Evolutionary conservation across 805 yeast species (phyloP), one percentile per base, ranked within the genome.

Genomic region (Saccharomycopsis oosterbeekiorum): DNA sequence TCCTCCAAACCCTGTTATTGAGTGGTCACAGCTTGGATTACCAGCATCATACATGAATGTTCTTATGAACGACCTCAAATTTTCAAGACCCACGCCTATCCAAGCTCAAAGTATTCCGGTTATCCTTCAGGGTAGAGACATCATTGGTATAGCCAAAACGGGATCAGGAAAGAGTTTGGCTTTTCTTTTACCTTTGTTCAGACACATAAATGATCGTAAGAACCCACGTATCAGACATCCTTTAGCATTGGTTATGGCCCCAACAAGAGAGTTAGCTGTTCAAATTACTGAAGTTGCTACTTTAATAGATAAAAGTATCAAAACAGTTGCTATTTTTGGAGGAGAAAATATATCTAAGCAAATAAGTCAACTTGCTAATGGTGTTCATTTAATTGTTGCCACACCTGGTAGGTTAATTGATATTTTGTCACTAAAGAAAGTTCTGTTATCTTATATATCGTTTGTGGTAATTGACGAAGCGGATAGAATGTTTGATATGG

Each of bases 391-490:
- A 15, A 76, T 93, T 1, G 91, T 94, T 14, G 96, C 97, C 1
- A 94, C 99, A 0, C 99, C 99, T 0, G 99, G 99, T 0, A 76
- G 99, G 63, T 80, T 94, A 66, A 93, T 94, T 60, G 99, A 94
- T 73, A 74, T 94, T 51, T 73, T 94, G 37, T 78, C 88, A 2
- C 41, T 78, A 24, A 85, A 84, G 64, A 75, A 94, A 6, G 74
- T 76, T 36, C 75, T 92, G 53, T 39, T 62, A 37, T 12, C 34
- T 17, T n/a, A 21, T 10, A 84, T 88, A 5, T 85, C 97, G 0
- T 90, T 85, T 71, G 78, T 90, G n/a, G 96, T 92, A 0, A 75
- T 94, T 62, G 99, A 94, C 70, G 99, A 94, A 70, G 97, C 98
- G 0, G 99, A 94, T 72, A 75, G 99, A 65, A 85, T 94, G 88